Percentiles rank a stretch among this genome's conserved stretches.
Conservation (phyloP, 192 early-diverging fungal genomes). For the Gonapodya prolifera region DNA sequence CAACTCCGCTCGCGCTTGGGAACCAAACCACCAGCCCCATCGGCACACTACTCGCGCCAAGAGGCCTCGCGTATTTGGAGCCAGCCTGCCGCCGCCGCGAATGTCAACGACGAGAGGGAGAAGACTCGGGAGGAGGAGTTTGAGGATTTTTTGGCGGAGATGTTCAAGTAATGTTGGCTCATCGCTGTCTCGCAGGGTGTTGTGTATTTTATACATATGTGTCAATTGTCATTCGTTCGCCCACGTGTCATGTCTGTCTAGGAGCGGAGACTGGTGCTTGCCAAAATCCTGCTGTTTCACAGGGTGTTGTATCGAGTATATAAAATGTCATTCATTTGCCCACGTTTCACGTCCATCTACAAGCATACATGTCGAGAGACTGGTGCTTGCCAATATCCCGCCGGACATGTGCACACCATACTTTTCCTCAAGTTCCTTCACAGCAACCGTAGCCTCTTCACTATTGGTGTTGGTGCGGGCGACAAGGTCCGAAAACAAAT, state of each 20-base stretch:
- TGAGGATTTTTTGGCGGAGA: conserved; percentile 48
- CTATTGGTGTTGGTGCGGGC: background rate
- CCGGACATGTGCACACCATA: background rate
- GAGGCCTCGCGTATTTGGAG: conserved; percentile 18
- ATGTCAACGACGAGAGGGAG: conserved; percentile 8
- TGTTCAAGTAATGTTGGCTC: conserved; percentile 30
- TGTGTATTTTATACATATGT: too few species aligned
- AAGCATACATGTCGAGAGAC: background rate
- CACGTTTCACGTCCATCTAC: background rate
- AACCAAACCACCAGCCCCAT: background rate
- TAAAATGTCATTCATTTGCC: background rate
- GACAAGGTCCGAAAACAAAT: background rate
- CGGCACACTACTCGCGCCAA: background rate
- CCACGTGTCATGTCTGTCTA: too few species aligned
- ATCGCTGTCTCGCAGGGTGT: background rate
- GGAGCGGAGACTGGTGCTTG: too few species aligned
- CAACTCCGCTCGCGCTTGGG: background rate
- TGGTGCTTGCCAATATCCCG: background rate
- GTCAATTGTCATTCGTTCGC: too few species aligned
- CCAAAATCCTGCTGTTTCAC: too few species aligned
- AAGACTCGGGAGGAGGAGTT: conserved; percentile 42
- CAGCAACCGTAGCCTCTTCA: background rate
- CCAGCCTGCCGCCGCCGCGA: conserved; percentile 12
- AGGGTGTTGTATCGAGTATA: too few species aligned
- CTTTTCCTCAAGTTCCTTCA: background rate